phyloP scores from a whole-genome alignment of 2,329 filamentous ascomycete genomes.

The Fusarium robinianum region DNA sequence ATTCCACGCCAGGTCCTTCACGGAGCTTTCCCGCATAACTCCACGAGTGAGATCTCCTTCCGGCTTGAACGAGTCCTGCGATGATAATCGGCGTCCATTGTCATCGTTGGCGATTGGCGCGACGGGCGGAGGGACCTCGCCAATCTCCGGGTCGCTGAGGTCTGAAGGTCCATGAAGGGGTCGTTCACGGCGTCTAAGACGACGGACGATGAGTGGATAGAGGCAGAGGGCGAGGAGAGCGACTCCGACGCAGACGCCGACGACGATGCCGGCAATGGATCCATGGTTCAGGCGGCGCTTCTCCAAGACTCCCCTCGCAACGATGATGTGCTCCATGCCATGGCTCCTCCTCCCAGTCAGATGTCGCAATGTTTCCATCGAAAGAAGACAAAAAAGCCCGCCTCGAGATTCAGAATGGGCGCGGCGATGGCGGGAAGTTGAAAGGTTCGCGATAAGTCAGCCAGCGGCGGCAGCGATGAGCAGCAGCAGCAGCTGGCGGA shows the following conservation, averaged over 20 bases:
- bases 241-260: slow-evolving; percentile 43
- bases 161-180: slow-evolving; percentile 22
- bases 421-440: slow-evolving; percentile 10
- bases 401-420: slow-evolving; percentile 14
- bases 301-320: slow-evolving; percentile 22
- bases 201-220: slow-evolving; percentile 46
- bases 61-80: slow-evolving; percentile 44
- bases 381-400: slow-evolving; percentile 19
- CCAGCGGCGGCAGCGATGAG: slow-evolving; percentile 4
- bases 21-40: slow-evolving; percentile 27
- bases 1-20: slow-evolving; percentile 37
- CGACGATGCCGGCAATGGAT: slow-evolving; percentile 45
- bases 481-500: slow-evolving; percentile 27
- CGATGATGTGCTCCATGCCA: slow-evolving; percentile 30
- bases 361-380: slow-evolving; percentile 30
- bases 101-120: slow-evolving; percentile 21
- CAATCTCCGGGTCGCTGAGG: slow-evolving; percentile 40
- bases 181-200: slow-evolving; percentile 37
- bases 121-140: slow-evolving; percentile 25
- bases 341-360: slow-evolving; percentile 31
- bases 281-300: slow-evolving; percentile 42
- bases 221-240: slow-evolving; percentile 44
- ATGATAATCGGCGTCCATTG: slow-evolving; percentile 41
- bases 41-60: slow-evolving; percentile 38
- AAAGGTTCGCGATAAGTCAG: slow-evolving; percentile 1